Base-by-base conservation (phyloP, 805 yeast genomes). In the Starmerella stigmatis region DNA sequence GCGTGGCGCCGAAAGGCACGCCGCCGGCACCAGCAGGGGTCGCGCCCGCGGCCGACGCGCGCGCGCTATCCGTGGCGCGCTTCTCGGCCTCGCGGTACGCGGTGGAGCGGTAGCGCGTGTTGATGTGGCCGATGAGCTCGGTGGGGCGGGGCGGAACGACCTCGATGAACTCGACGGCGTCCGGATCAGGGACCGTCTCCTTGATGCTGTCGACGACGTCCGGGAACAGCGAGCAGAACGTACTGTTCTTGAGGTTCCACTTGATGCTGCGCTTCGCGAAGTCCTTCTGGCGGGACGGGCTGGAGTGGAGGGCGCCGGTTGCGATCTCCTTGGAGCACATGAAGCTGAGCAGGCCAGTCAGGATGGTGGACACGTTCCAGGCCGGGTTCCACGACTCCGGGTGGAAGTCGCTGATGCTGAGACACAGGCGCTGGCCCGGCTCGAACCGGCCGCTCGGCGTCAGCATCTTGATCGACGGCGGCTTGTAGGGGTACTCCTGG, bases 321-420 rank as follows among this genome's bases (percentile, higher is more conserved):
- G 94, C 82, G 21, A 73, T 65, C 57, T 86, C 94, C 46, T 74
- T 73, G 15, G 89, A 79, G 3, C 92, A 83, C 95, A 86, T 86
- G 57, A 86, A 86, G 61, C 94, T 82, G 53, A 86, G 67, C 33
- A 86, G 64, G 0, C 94, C 95, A 9, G 78, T 82, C 54, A 86
- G 68, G n/a, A 86, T 86, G 0, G 94, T 85, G 15, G 83, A 69
- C 16, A 85, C 94, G 37, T 86, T 78, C 95, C 95, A 86, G 12
- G 92, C 85, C 2, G 95, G 94, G 61, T 86, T 86, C 95, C 95
- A 86, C 1, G 80, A 68, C 60, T 85, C 92, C 4, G 94, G 94
- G 57, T 86, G 95, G 63, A 75, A 86, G 63, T 86, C 95, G 60
- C 88, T 79, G 86, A 86, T 85, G 17, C 83, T 76, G 36, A 86